A percentile compares a stretch with the other conserved stretches of the same genome.
These are phyloP conservation scores for Taphrina flavorubra DNA, from an alignment of 1,139 yeast species.

Conservation along the genomic window DNA sequence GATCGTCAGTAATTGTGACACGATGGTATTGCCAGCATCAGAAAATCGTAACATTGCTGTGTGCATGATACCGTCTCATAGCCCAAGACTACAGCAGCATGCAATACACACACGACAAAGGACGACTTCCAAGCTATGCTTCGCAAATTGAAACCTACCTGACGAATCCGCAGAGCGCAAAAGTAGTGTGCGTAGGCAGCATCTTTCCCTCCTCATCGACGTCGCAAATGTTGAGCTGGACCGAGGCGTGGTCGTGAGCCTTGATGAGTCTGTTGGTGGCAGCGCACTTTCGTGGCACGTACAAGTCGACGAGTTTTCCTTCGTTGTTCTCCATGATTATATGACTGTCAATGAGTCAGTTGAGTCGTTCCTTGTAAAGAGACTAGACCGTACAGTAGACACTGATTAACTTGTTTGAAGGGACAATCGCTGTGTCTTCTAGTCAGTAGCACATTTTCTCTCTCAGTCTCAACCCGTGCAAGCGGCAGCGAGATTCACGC, in stretches of 20 bases:
- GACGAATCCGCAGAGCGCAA: constrained; percentile 96
- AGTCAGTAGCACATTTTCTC: neutral
- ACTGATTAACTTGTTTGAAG: neutral
- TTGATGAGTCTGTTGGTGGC: constrained; percentile 99
- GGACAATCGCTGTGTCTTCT: neutral
- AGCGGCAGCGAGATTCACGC: neutral
- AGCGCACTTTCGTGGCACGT: constrained; percentile 98
- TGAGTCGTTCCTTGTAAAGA: too few species aligned
- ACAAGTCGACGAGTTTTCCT: constrained; percentile 99
- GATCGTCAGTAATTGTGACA: neutral
- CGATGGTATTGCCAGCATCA: too few species aligned
- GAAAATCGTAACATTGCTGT: too few species aligned
- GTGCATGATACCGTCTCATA: too few species aligned
- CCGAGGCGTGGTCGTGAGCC: constrained; percentile 99
- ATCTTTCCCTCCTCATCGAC: constrained; percentile 97
- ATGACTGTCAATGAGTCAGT: constrained; percentile 38
- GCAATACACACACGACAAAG: too few species aligned
- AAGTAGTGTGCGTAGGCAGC: constrained; percentile 86
- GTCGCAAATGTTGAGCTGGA: constrained; percentile 85
- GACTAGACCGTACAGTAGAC: too few species aligned
- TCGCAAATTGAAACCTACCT: constrained; percentile 55
- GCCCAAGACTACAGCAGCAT: too few species aligned
- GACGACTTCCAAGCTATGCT: neutral
- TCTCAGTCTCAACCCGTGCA: neutral
- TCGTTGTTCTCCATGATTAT: constrained; percentile 98